Evolutionary conservation across 139 green algal species (phyloP).

Genomic region (Eudorina sp.): DNA sequence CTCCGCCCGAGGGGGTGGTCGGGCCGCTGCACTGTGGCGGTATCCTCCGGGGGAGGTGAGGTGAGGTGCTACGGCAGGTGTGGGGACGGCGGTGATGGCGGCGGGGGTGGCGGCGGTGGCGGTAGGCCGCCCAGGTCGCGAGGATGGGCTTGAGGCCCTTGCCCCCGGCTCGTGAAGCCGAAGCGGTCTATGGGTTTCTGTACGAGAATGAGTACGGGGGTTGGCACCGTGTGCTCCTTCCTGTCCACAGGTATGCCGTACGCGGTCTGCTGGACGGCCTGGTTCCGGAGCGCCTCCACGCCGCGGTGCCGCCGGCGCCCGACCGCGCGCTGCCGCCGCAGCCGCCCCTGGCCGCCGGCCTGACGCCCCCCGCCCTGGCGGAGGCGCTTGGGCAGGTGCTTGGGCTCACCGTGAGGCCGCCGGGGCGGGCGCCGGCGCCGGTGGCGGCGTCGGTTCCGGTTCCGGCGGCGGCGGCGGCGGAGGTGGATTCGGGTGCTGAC

Average conservation of each 20-base stretch:
- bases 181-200: too few species aligned
- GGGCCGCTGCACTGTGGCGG: too few species aligned
- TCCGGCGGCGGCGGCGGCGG: not conserved
- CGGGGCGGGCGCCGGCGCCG: not conserved
- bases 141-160: too few species aligned
- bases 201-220: too few species aligned
- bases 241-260: conserved; percentile 53
- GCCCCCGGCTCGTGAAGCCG: too few species aligned
- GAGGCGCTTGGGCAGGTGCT: conserved; percentile 14
- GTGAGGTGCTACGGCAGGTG: too few species aligned
- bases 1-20: too few species aligned
- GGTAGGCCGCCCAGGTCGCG: too few species aligned
- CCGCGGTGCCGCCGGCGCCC: not conserved
- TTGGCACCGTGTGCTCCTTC: too few species aligned
- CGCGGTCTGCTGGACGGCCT: conserved; percentile 55
- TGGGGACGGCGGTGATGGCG: too few species aligned
- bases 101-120: too few species aligned
- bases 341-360: not conserved
- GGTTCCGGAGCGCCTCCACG: not conserved
- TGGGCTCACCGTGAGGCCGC: not conserved
- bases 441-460: not conserved
- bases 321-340: not conserved
- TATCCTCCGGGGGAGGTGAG: too few species aligned
- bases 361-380: not conserved
- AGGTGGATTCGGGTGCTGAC: not conserved